Evolutionary conservation across 2,329 filamentous ascomycete species (phyloP), one percentile per base, ranked within the genome.

Genomic region (Pseudodiploospora longispora): DNA sequence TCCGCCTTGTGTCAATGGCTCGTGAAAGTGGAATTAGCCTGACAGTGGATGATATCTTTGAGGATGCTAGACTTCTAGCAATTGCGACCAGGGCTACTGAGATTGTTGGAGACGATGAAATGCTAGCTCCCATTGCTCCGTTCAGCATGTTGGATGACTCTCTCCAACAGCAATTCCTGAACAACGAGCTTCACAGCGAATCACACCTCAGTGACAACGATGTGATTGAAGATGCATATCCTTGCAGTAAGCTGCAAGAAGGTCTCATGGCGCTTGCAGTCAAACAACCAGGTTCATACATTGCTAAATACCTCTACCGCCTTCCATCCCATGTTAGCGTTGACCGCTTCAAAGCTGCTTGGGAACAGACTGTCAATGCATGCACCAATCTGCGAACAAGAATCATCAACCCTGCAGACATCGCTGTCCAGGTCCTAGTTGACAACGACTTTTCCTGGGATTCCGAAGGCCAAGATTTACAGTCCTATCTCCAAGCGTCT

Each of bases 211-310:
- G 28, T 10, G 9, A 27, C 6, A 29, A n/a, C 3, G 45, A 46
- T 5, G 9, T 33, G 4, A 5, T 42, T 27, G 34, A 46, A 7
- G 39, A 46, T 28, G 40, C 40, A 4, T 46, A 38, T 31, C 43
- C 43, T 10, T 46, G 43, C 27, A 29, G 37, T 2, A 34, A 7
- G 4, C 53, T 69, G 2, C 67, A 70, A 39, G 64, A 65, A 49
- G 64, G 61, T 1, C 55, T 69, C 2, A 56, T 70, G 37, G 58
- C 63, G 0, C 50, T 67, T 2, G 55, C 64, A 1, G 52, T 50
- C 29, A 55, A 59, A 10, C 41, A 50, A 2, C 46, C 41, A 0
- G 65, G 62, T 2, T 59, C 58, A 1, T 70, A 70, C 38, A 56
- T 66, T 5, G 56, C 60, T 1, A 53, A 59, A 32, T 53, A 56